Base-by-base conservation (phyloP, 192 early-diverging fungal genomes). In the Entomortierella lignicola region DNA sequence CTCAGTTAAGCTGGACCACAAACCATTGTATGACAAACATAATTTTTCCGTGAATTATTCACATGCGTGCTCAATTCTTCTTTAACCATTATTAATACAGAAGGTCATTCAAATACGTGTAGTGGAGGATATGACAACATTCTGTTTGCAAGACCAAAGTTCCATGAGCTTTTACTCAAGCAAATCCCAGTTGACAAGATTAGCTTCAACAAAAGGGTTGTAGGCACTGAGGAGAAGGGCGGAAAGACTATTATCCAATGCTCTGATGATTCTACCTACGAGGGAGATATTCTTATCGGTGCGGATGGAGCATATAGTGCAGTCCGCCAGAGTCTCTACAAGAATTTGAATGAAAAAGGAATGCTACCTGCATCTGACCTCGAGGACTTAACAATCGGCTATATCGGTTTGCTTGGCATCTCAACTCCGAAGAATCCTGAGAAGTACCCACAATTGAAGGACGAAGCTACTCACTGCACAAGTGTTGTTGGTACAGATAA, bases 171-270 rank as follows among this genome's bases (percentile, higher is more conserved):
- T 1, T 26, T 60, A 1, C 8, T 41, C 17, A 37, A 26, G 11
- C 59, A 60, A 37, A 44, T 60, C 11, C 59, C 59, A 2, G 39
- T 13, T 17, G 41, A 60, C 31, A 60, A 60, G 59, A 60, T 60
- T 26, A 25, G n/a, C 23, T 17, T 44, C 8, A 27, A 29, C 37
- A 60, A 60, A 18, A 60, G 44, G 42, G 42, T 60, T 37, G 21
- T 60, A 4, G 26, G 21, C 15, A 44, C 30, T 21, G 59, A 60
- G 8, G 59, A 60, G 10, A 26, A 25, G 10, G 41, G 17, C n/a
- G n/a, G 21, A 26, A 43, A 43, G 42, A 29, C 30, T 5, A 44
- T 26, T 25, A 60, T 60, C 30, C 59, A 44, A 18, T 60, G 59
- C 26, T 37, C 59, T 17, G 59, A 60, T 26, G 11, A 43, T 26